Conservation (phyloP, 768 basidiomycete genomes). For the Mycena floridula region DNA sequence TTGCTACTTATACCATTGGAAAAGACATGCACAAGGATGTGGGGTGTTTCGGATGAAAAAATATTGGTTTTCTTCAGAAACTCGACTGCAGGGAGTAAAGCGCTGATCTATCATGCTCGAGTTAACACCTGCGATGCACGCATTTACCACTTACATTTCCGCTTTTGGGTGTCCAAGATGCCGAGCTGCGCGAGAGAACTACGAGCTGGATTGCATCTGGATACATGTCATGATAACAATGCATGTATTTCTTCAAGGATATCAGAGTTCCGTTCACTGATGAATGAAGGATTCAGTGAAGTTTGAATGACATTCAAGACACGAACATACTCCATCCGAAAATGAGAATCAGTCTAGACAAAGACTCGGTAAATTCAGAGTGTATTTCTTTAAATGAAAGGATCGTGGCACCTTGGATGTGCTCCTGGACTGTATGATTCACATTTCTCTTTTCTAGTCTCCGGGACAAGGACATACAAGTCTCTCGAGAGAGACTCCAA, state of each 20-base stretch:
- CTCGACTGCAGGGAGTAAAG: neutral
- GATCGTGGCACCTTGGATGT: no score
- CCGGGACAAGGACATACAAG: no score
- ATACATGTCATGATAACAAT: neutral
- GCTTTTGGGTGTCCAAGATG: neutral
- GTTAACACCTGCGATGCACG: neutral
- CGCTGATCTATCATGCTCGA: neutral
- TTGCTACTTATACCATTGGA: neutral
- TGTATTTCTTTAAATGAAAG: no score
- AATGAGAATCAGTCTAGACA: neutral
- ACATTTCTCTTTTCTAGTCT: no score
- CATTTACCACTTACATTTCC: no score
- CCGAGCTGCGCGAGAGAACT: neutral
- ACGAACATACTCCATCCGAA: neutral
- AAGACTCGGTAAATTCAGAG: no score
- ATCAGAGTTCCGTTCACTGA: neutral
- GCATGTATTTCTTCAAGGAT: neutral
- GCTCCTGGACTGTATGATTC: no score
- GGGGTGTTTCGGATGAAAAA: neutral
- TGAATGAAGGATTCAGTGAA: neutral
- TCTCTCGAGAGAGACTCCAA: no score
- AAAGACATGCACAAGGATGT: neutral
- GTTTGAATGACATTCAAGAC: neutral
- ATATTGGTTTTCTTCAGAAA: neutral
- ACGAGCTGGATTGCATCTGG: neutral